Evolutionary conservation across 2,329 filamentous ascomycete genomes (phyloP).

Genomic region (Ophiostoma angusticollis): DNA sequence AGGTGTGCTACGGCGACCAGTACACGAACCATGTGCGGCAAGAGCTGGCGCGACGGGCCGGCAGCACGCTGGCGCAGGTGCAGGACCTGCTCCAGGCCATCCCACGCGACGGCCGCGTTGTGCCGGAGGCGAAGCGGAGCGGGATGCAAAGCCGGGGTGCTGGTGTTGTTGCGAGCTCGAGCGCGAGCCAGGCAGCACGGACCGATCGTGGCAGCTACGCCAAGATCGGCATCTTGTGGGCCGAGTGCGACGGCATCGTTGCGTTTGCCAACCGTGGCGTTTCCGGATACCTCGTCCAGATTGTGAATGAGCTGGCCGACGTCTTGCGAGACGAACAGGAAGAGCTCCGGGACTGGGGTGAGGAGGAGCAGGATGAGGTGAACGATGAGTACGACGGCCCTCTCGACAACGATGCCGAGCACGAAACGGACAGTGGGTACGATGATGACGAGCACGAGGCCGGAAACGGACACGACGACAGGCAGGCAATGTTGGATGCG

Average conservation of each 20-base stretch:
- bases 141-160: constrained; percentile 17
- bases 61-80: constrained; percentile 51
- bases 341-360: constrained; percentile 80
- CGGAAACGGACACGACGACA: constrained; percentile 22
- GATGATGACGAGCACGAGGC: constrained; percentile 10
- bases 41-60: constrained; percentile 40
- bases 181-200: too few species aligned
- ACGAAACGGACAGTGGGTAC: constrained; percentile 13
- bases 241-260: constrained; percentile 62
- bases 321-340: constrained; percentile 70
- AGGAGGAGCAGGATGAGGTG: constrained; percentile 49
- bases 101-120: constrained; percentile 41
- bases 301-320: constrained; percentile 61
- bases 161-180: too few species aligned
- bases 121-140: constrained; percentile 34
- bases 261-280: constrained; percentile 54
- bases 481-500: constrained; percentile 52
- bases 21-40: constrained; percentile 47
- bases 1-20: constrained; percentile 46
- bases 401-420: constrained; percentile 23
- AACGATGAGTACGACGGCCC: constrained; percentile 34
- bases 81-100: constrained; percentile 47
- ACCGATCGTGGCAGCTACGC: constrained; percentile 41
- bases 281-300: constrained; percentile 54
- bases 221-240: constrained; percentile 70